A percentile compares a stretch with the other conserved stretches of the same genome.
phyloP scores from a whole-genome alignment of 2,329 filamentous ascomycete species.

The Mollisiaceae sp. region DNA sequence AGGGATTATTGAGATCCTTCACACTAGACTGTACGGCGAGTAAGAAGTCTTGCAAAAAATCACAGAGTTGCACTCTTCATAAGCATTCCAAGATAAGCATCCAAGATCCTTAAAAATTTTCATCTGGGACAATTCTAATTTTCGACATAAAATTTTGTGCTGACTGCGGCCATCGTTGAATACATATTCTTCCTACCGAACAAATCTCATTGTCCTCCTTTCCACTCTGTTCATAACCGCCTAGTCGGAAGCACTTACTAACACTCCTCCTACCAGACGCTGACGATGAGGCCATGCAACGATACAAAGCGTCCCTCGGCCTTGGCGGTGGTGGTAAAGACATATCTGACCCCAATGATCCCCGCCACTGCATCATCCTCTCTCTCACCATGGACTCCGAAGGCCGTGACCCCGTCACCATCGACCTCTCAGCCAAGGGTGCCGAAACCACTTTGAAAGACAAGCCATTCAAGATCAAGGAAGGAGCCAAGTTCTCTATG shows the following conservation, averaged over 20 bases:
- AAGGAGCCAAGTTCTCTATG: conserved; percentile 93
- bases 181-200: background rate
- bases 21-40: background rate
- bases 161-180: background rate
- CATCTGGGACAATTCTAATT: background rate
- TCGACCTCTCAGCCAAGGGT: conserved; percentile 79
- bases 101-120: background rate
- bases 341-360: conserved; percentile 78
- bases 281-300: conserved; percentile 90
- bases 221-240: background rate
- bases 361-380: conserved; percentile 90
- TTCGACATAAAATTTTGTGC: background rate
- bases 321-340: conserved; percentile 72
- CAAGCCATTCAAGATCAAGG: conserved; percentile 97
- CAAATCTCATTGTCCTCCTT: background rate
- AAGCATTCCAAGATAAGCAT: background rate
- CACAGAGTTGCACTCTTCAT: background rate
- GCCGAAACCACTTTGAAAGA: conserved; percentile 81
- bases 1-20: background rate
- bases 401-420: conserved; percentile 82
- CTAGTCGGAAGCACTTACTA: conserved; percentile 11
- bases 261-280: conserved; percentile 34
- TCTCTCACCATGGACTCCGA: conserved; percentile 86
- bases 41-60: background rate
- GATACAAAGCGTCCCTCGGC: conserved; percentile 97